These are phyloP conservation scores for Pseudogymnoascus destructans DNA, from an alignment of 2,329 filamentous ascomycete genomes.

Conservation along the genomic window DNA sequence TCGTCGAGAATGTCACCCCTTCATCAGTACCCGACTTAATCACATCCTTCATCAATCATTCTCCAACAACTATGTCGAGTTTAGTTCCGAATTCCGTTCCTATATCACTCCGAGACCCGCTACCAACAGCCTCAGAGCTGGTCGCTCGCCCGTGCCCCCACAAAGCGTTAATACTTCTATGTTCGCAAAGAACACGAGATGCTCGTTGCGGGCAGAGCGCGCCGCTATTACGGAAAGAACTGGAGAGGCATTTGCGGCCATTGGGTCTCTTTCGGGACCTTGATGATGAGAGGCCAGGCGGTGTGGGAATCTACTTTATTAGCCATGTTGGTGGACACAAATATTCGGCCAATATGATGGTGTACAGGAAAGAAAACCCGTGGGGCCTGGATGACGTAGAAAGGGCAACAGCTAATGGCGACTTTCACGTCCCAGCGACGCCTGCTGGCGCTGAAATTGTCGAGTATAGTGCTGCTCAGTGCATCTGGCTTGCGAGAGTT, in stretches of 20 bases:
- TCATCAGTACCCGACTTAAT: constrained; percentile 60
- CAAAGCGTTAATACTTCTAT: constrained; percentile 77
- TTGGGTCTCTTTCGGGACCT: constrained; percentile 76
- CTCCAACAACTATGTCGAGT: constrained; percentile 57
- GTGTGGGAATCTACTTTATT: constrained; percentile 93
- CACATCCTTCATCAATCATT: constrained; percentile 51
- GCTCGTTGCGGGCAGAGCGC: constrained; percentile 90
- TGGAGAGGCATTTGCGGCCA: constrained; percentile 77
- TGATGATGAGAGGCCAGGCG: constrained; percentile 77
- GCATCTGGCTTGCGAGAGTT: constrained; percentile 83
- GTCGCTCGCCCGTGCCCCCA: constrained; percentile 61
- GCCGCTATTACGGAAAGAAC: constrained; percentile 73
- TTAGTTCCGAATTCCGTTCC: constrained; percentile 22
- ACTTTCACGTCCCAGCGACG: constrained; percentile 1
- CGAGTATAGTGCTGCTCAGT: constrained; percentile 59
- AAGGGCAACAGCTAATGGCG: constrained; percentile 24
- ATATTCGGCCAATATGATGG: constrained; percentile 86
- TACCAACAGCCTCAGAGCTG: constrained; percentile 30
- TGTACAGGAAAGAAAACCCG: constrained; percentile 51
- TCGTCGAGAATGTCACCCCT: constrained; percentile 75
- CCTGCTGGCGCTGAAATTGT: constrained; percentile 26
- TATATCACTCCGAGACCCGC: constrained; percentile 23
- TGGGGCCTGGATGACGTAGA: constrained; percentile 24
- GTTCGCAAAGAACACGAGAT: constrained; percentile 88
- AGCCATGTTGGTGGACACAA: constrained; percentile 95